Percentiles rank a stretch among this genome's conserved stretches.
These are phyloP conservation scores for Cnidoscolus chayamansa DNA, from an alignment of 441 rosid genomes.

Conservation along the genomic window DNA sequence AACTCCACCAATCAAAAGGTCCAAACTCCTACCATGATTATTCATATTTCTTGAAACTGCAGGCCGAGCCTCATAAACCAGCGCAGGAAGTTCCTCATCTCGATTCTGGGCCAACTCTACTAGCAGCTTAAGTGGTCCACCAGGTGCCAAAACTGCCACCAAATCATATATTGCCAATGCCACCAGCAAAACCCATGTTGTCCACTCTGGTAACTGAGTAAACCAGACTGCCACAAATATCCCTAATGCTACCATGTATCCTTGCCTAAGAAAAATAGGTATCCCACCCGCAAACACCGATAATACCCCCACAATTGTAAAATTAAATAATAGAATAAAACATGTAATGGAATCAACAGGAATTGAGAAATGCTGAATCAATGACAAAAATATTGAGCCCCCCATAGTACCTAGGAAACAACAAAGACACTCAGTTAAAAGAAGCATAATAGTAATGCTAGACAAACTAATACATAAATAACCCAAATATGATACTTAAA, in stretches of 20 bases:
- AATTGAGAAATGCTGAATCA: constrained; percentile 74
- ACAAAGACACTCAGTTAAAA: constrained; percentile 53
- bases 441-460: not conserved
- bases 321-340: constrained; percentile 67
- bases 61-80: constrained; percentile 94
- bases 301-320: constrained; percentile 75
- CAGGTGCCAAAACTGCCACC: constrained; percentile 91
- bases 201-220: constrained; percentile 91
- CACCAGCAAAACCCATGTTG: constrained; percentile 82
- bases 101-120: constrained; percentile 86
- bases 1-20: constrained; percentile 61
- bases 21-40: constrained; percentile 41
- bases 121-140: constrained; percentile 91
- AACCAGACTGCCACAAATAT: constrained; percentile 90
- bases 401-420: constrained; percentile 71
- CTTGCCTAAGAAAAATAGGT: constrained; percentile 75
- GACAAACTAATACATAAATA: constrained; percentile 2
- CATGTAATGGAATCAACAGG: constrained; percentile 80
- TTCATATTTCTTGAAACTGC: constrained; percentile 40
- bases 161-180: constrained; percentile 87
- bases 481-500: not conserved
- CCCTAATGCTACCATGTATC: constrained; percentile 84
- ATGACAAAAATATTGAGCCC: constrained; percentile 74
- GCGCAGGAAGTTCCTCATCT: constrained; percentile 91
- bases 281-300: constrained; percentile 72